Evolutionary conservation across 2,329 filamentous ascomycete species (phyloP).

Genomic region (Diaporthe sp.): DNA sequence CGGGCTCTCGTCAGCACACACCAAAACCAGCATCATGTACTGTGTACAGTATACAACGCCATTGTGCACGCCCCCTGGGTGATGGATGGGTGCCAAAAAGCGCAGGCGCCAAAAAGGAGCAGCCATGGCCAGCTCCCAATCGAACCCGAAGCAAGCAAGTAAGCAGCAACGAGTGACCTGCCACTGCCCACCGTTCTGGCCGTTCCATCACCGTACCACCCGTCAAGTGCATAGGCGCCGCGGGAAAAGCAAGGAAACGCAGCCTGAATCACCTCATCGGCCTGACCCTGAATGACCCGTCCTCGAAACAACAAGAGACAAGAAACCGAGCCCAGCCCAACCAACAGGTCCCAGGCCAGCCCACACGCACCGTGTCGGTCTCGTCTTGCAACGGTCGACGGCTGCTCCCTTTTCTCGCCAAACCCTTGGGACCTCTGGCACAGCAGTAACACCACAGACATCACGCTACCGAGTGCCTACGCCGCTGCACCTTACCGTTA

Average conservation of each 20-base stretch:
- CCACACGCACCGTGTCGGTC: slow-evolving; percentile 13
- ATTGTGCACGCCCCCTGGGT: neutral
- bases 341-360: neutral
- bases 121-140: slow-evolving; percentile 4
- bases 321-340: neutral
- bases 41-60: neutral
- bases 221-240: neutral
- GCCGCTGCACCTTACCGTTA: slow-evolving; percentile 3
- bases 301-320: slow-evolving; percentile 6
- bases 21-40: neutral
- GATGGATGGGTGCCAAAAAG: neutral
- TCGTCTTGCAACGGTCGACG: slow-evolving; percentile 13
- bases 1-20: neutral
- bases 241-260: neutral
- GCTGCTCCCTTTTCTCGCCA: slow-evolving; percentile 17
- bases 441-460: neutral
- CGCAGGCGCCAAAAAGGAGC: slow-evolving; percentile 9
- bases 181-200: neutral
- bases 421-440: neutral
- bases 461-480: neutral
- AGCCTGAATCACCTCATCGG: neutral
- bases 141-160: neutral
- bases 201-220: slow-evolving; percentile 16
- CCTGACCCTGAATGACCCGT: neutral
- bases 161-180: neutral